Percentiles rank a stretch among this genome's conserved stretches.
Conservation (phyloP, 257 asterid genomes). For the Solanum raphanifolium region DNA sequence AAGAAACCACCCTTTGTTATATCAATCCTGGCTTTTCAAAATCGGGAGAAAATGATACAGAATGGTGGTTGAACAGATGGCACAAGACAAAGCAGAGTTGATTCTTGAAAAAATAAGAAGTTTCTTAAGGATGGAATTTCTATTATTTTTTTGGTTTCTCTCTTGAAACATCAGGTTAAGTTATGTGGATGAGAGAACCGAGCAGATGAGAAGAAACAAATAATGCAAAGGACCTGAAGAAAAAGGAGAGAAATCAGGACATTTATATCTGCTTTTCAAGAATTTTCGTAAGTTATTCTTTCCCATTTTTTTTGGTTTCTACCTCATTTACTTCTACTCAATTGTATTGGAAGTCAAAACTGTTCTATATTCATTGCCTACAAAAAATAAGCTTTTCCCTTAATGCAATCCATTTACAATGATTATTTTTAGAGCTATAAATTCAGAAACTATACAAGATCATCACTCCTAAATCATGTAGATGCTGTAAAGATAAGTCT, state of each 20-base stretch:
- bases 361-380: not conserved
- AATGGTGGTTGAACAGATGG: conserved; percentile 42
- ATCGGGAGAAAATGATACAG: conserved; percentile 72
- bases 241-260: not conserved
- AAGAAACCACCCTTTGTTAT: conserved; percentile 44
- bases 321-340: not conserved
- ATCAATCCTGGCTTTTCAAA: conserved; percentile 58
- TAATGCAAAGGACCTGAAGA: not conserved
- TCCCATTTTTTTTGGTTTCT: not conserved
- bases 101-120: not conserved
- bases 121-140: not conserved
- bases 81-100: conserved; percentile 37
- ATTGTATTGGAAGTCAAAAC: not conserved
- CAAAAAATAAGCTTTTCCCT: not conserved
- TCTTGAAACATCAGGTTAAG: not conserved
- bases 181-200: not conserved
- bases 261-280: not conserved
- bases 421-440: not conserved
- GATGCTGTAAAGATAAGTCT: not conserved
- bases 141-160: not conserved
- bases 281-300: not conserved
- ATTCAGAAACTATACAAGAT: not conserved
- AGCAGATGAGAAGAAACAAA: not conserved
- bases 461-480: not conserved
- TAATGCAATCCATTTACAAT: not conserved